These are phyloP conservation scores for Geotrichum macrosporum DNA, from an alignment of 1,139 yeast genomes.

Conservation along the genomic window DNA sequence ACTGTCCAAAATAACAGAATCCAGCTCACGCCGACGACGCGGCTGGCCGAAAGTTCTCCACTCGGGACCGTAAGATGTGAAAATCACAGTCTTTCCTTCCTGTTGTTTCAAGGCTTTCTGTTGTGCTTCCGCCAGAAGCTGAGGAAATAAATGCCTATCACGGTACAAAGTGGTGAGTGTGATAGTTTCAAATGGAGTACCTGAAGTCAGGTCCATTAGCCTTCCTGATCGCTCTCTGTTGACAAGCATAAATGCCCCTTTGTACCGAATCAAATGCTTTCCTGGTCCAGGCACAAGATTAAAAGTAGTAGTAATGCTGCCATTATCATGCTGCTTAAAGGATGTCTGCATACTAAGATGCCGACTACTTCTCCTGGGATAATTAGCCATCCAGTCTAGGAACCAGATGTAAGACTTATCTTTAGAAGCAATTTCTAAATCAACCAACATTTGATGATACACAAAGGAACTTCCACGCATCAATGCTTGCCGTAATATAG, in stretches of 20 bases:
- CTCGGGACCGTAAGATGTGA: constrained; percentile 95
- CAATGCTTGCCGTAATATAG: constrained; percentile 68
- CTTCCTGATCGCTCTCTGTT: constrained; percentile 88
- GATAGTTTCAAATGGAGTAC: constrained; percentile 94
- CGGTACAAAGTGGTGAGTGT: constrained; percentile 84
- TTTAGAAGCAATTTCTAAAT: constrained; percentile 86
- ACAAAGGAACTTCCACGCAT: constrained; percentile 60
- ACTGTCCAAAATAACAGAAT: constrained; percentile 78
- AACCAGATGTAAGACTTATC: constrained; percentile 96
- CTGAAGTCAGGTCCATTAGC: constrained; percentile 81
- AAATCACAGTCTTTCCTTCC: constrained; percentile 91
- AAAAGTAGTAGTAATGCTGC: constrained; percentile 81
- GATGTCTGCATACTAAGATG: constrained; percentile 89
- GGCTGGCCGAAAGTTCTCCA: constrained; percentile 99
- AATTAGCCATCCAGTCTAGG: constrained; percentile 90
- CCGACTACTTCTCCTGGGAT: constrained; percentile 62
- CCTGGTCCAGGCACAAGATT: constrained; percentile 98
- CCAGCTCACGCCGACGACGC: constrained; percentile 74
- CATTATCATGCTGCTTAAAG: constrained; percentile 86
- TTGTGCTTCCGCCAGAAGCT: constrained; percentile 82
- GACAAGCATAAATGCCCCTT: constrained; percentile 84
- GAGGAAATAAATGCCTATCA: constrained; percentile 66
- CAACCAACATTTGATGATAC: constrained; percentile 82
- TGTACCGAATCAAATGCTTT: constrained; percentile 76
- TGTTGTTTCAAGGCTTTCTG: constrained; percentile 72